Evolutionary conservation across 192 early-diverging fungal genomes (phyloP), one percentile per base, ranked within the genome.

Genomic region (Geosiphon pyriformis): DNA sequence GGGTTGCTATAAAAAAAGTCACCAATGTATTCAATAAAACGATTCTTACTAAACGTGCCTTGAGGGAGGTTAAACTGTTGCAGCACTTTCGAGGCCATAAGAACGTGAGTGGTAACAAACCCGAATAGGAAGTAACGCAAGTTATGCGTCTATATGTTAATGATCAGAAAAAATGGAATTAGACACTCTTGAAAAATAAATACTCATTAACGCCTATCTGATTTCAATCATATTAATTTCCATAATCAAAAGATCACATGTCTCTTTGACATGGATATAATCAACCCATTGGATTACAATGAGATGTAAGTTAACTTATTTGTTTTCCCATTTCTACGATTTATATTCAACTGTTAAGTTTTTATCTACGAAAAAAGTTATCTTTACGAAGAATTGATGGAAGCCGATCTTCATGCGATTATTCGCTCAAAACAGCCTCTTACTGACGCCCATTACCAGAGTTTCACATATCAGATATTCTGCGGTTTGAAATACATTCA

Each of bases 401-500:
- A 94, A 69, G 90, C 90, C 8, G 93, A 95, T 72, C 71, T 95
- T 61, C 90, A 95, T 75, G 89, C 91, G 48, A 90, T 94, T 72
- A 92, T 95, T 75, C 86, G 88, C 68, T 87, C 88, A 23, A 81
- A 55, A 46, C 92, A 93, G 73, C 74, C 81, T 7, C 70, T 94
- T 52, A 86, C 87, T n/a, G 90, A 94, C 68, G 90, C 85, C 42
- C 92, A 94, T 74, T 92, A 83, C 68, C 93, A 95, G 75, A 92
- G 90, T 77, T 95, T 95, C 71, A 74, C 90, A 61, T 95, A 95
- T 77, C 94, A 95, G 74, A 85, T 91, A 20, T 83, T 89, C 61
- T 80, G 92, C 42, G 94, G 90, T 37, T 79, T 95, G 60, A 95
- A 95, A 82, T 94, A 90, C 80, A 92, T 95, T 59, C 94, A 95